Conservation (phyloP, 2,329 filamentous ascomycete genomes). For the Trichoderma koningii region DNA sequence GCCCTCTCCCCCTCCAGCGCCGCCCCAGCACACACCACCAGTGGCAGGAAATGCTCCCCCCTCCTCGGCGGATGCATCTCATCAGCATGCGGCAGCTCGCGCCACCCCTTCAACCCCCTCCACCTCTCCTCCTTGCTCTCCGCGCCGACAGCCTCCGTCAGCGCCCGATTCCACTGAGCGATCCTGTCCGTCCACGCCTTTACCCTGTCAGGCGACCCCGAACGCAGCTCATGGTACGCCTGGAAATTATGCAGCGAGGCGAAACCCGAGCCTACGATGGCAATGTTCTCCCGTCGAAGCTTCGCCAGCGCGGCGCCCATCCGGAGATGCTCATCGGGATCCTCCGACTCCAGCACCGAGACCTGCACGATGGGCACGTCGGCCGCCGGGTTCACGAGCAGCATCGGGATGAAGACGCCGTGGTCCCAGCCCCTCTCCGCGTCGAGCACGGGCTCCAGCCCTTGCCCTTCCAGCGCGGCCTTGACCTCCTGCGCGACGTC, state of each 20-base stretch:
- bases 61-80: slow-evolving; percentile 56
- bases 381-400: slow-evolving; percentile 55
- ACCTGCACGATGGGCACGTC: slow-evolving; percentile 59
- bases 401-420: slow-evolving; percentile 61
- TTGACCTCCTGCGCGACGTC: slow-evolving; percentile 53
- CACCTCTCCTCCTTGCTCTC: slow-evolving; percentile 41
- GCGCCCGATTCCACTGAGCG: slow-evolving; percentile 49
- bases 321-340: slow-evolving; percentile 50
- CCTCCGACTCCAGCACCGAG: slow-evolving; percentile 56
- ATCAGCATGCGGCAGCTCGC: slow-evolving; percentile 50
- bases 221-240: slow-evolving; percentile 46
- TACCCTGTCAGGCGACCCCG: slow-evolving; percentile 29
- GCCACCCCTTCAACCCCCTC: slow-evolving; percentile 49
- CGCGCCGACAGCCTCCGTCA: slow-evolving; percentile 46
- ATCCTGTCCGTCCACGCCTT: slow-evolving; percentile 36
- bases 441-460: slow-evolving; percentile 47
- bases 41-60: slow-evolving; percentile 61
- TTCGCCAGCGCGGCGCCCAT: slow-evolving; percentile 55
- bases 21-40: slow-evolving; percentile 58
- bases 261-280: slow-evolving; percentile 62
- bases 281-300: slow-evolving; percentile 56
- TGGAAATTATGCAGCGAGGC: slow-evolving; percentile 59
- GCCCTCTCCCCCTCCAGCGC: slow-evolving; percentile 48
- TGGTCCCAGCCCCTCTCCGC: slow-evolving; percentile 57
- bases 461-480: slow-evolving; percentile 49